These are phyloP conservation scores for Mediolabrus comicus DNA, from an alignment of 108 stramenopile species.

Conservation along the genomic window DNA sequence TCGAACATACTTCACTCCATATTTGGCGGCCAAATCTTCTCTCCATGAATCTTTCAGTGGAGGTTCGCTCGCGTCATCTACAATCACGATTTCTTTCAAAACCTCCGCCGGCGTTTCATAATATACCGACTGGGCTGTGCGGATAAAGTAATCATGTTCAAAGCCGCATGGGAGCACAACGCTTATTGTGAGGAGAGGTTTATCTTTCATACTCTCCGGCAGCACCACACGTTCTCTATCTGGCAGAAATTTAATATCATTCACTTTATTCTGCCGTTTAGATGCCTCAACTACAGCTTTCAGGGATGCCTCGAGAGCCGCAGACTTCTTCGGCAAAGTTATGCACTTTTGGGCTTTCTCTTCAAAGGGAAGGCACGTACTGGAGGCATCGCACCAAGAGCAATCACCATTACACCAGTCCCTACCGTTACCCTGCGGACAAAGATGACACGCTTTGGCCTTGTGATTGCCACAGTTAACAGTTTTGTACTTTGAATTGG, in stretches of 20 bases:
- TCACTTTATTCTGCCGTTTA: background rate
- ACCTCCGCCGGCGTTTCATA: conserved; percentile 30
- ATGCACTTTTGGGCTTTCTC: conserved; percentile 8
- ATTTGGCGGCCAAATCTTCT: conserved; percentile 26
- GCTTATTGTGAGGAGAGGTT: conserved; percentile 27
- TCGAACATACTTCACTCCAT: conserved; percentile 33
- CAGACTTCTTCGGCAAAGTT: background rate
- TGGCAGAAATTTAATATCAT: background rate
- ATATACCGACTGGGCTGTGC: conserved; percentile 34
- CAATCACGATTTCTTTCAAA: conserved; percentile 39
- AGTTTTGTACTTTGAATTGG: conserved; percentile 31
- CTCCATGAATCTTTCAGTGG: conserved; percentile 21
- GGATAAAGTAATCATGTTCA: conserved; percentile 38
- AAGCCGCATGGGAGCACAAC: conserved; percentile 43
- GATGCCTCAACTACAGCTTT: background rate
- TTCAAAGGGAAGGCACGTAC: conserved; percentile 13
- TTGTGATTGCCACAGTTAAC: conserved; percentile 44
- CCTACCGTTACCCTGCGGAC: conserved; percentile 42
- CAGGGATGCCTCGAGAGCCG: background rate
- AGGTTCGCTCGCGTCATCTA: conserved; percentile 43
- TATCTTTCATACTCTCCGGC: conserved; percentile 5
- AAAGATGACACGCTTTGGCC: conserved; percentile 28
- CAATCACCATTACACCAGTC: conserved; percentile 51
- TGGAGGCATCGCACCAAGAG: conserved; percentile 22
- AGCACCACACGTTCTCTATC: conserved; percentile 15